Evolutionary conservation across 1,284 basidiomycete genomes (phyloP).

Genomic region (Coniferiporia weirii): DNA sequence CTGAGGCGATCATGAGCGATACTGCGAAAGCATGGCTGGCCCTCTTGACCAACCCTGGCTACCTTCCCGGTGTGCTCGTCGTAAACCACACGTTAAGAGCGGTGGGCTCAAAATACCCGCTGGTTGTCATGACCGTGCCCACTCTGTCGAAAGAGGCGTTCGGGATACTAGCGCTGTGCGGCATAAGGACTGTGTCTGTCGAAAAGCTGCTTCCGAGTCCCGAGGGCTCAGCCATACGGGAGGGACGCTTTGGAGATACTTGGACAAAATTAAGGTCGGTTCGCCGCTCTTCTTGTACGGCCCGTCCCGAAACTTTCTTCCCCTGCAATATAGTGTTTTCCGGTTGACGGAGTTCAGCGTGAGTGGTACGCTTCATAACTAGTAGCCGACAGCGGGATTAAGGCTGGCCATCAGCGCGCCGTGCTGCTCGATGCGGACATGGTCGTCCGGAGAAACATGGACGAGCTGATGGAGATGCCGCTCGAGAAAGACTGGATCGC

Average conservation of each 20-base stretch:
- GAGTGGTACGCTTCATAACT: slow-evolving; percentile 7
- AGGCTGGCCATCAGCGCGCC: slow-evolving; percentile 48
- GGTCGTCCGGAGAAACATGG: slow-evolving; percentile 85
- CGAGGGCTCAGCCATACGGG: slow-evolving; percentile 48
- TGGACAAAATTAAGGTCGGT: slow-evolving; percentile 85
- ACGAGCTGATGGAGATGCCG: slow-evolving; percentile 78
- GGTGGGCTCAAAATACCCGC: slow-evolving; percentile 67
- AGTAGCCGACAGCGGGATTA: neutral
- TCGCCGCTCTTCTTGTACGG: neutral
- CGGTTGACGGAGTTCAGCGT: slow-evolving; percentile 75
- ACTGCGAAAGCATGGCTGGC: slow-evolving; percentile 47
- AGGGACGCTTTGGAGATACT: slow-evolving; percentile 75
- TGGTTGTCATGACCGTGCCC: slow-evolving; percentile 78
- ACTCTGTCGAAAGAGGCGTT: slow-evolving; percentile 50
- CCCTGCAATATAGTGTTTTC: slow-evolving; percentile 51
- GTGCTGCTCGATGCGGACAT: slow-evolving; percentile 91
- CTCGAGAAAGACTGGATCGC: slow-evolving; percentile 73
- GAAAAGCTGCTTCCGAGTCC: slow-evolving; percentile 53
- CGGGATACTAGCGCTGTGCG: slow-evolving; percentile 47
- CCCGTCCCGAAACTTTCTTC: neutral
- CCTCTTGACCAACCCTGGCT: slow-evolving; percentile 59
- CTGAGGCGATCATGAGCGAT: neutral
- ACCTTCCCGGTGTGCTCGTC: slow-evolving; percentile 74
- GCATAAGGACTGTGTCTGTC: slow-evolving; percentile 56
- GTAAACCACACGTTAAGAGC: slow-evolving; percentile 62